Evolutionary conservation across 148 eudicot species (phyloP).

Genomic region (Arctostaphylos glauca): DNA sequence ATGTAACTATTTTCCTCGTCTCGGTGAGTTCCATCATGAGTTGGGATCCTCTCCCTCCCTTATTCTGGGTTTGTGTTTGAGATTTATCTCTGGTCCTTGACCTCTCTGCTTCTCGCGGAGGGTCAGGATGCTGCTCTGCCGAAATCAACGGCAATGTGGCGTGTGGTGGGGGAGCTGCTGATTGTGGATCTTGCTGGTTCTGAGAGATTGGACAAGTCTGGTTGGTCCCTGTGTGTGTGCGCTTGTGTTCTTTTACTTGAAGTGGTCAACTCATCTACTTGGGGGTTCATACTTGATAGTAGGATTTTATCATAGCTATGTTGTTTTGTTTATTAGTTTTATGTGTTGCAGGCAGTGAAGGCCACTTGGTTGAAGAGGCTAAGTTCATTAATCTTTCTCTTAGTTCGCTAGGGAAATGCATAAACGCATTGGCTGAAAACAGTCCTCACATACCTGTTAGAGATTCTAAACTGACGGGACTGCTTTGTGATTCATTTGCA

Average conservation of each 20-base stretch:
- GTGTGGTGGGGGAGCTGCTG: too few relatives aligned
- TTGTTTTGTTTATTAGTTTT: not conserved
- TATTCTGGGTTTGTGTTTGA: too few relatives aligned
- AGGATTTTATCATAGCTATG: not conserved
- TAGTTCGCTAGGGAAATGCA: slow-evolving; percentile 90
- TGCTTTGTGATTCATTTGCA: slow-evolving; percentile 98
- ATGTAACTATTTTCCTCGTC: too few relatives aligned
- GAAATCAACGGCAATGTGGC: too few relatives aligned
- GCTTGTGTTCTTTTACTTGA: too few relatives aligned
- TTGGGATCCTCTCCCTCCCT: too few relatives aligned
- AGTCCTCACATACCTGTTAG: slow-evolving; percentile 90
- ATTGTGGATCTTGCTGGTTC: slow-evolving; percentile 99
- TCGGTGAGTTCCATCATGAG: too few relatives aligned
- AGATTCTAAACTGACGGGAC: slow-evolving; percentile 91
- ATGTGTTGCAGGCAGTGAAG: slow-evolving; percentile 80
- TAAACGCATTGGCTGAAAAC: slow-evolving; percentile 92
- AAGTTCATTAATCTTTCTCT: slow-evolving; percentile 97
- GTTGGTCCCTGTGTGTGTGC: too few relatives aligned
- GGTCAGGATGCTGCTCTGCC: too few relatives aligned
- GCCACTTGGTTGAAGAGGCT: slow-evolving; percentile 87
- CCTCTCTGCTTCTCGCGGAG: too few relatives aligned
- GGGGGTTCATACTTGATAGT: not conserved
- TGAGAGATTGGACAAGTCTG: slow-evolving; percentile 87
- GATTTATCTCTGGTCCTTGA: too few relatives aligned
- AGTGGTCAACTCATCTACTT: not conserved